Evolutionary conservation across 345 rosid species (phyloP), one percentile per base, ranked within the genome.

Genomic region (Erodium maritimum): DNA sequence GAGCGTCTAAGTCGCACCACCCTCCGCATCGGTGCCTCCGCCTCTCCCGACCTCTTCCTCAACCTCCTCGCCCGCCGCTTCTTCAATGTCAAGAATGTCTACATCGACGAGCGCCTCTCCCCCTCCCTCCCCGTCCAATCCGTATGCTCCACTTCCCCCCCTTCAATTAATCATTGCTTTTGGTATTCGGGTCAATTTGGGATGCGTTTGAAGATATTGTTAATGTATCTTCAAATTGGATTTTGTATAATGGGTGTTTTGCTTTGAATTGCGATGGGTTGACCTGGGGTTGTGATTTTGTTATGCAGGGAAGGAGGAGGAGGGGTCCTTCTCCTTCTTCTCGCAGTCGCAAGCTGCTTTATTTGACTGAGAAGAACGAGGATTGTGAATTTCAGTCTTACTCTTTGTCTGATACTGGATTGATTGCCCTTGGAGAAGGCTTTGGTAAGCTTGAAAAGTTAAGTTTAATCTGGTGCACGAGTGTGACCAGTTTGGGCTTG

Each of bases 391-490:
- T 37, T 5, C 89, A 80, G 51, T 69, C 86, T 6, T 65, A 53
- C 50, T 75, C 77, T 74, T 74, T 91, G 63, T 77, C 96, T 45
- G 96, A 87, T 78, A 66, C 72, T 21, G 97, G 91, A 16, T 70
- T 91, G 77, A 60, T 70, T 21, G 82, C 75, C 4, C 77, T 91
- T 48, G 88, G 82, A 0, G 70, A 82, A 63, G 88, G 88, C 10
- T 91, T 91, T 69, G 76, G 82, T 17, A 77, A 55, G 66, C 79
- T 82, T 20, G 91, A 86, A 67, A 84, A 77, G 68, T 73, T 88
- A 75, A 91, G 88, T 82, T 65, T 91, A 58, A 77, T 91, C 18
- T 91, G 95, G 90, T 91, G 97, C 77, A 81, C 96, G 12, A 74
- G 73, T 61, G 65, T 91, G 65, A 73, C 97, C 51, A 84, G 84